Evolutionary conservation across 768 basidiomycete genomes (phyloP), one percentile per base, ranked within the genome.

Genomic region (Imleria badia): DNA sequence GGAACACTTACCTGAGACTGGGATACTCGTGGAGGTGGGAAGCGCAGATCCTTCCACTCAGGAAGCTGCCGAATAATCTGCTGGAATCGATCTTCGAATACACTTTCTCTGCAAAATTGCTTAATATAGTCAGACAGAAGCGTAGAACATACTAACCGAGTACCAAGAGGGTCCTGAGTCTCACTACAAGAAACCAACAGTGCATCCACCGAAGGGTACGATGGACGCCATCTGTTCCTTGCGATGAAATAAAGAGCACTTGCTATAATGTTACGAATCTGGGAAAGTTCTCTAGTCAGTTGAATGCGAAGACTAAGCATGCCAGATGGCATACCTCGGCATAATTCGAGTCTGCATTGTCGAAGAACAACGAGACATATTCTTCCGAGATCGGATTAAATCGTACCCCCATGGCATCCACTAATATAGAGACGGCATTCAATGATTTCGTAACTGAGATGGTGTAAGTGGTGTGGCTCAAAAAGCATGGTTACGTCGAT

Each of bases 11-110:
- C 86, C 72, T 84, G 81, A 10, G 94, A 96, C 65, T 93, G 88
- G 57, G 81, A 86, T 54, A 91, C 91, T 53, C 91, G 81, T 1
- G 94, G 94, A 49, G 94, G 92, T 26, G 92, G 83, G 23, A 94
- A 80, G 35, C 94, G 83, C 59, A 89, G 80, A 54, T 80, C 78
- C 66, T 85, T 86, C 88, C 85, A 91, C 54, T 76, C 69, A 1
- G 85, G 83, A 43, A 97, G 72, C 35, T 83, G 76, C 22, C 66
- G 68, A 40, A 86, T 67, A 48, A 91, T 81, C n/a, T 75, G 68
- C 34, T 78, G 66, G 43, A 94, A 73, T 54, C 76, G 82, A 20
- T 76, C 72, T 52, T 82, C 74, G 67, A 89, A 85, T 48, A 78
- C 75, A 7, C 81, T 74, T 43, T 79, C 71, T 14, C 87, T 89